Conservation (phyloP, 2,329 filamentous ascomycete genomes). For the Xylariomycetidae sp. region DNA sequence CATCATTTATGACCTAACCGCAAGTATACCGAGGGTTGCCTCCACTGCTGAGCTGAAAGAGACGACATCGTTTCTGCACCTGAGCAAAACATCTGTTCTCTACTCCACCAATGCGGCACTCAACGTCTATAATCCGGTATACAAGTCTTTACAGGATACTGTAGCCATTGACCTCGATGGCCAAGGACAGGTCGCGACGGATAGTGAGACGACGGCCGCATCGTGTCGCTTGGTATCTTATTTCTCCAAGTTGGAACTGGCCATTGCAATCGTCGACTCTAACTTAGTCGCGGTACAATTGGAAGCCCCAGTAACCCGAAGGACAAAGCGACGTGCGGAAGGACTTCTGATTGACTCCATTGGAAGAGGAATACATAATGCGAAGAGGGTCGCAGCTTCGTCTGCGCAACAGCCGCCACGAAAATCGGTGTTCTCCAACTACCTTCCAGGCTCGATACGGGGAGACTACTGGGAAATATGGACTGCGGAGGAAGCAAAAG, state of each 20-base stretch:
- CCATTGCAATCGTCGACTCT: conserved; percentile 57
- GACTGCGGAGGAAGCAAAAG: conserved; percentile 36
- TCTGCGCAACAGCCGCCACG: conserved; percentile 22
- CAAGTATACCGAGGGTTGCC: conserved; percentile 54
- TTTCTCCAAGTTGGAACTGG: conserved; percentile 60
- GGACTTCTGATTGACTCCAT: conserved; percentile 69
- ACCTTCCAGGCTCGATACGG: conserved; percentile 43
- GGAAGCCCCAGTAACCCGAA: conserved; percentile 52
- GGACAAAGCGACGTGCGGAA: conserved; percentile 48
- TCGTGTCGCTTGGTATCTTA: conserved; percentile 49
- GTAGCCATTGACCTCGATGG: conserved; percentile 37
- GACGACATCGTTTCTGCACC: conserved; percentile 56
- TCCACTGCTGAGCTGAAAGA: conserved; percentile 46
- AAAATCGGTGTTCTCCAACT: conserved; percentile 30
- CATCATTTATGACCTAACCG: conserved; percentile 57
- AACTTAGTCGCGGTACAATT: conserved; percentile 64
- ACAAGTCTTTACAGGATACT: conserved; percentile 52
- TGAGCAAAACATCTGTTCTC: conserved; percentile 62
- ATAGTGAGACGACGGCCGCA: conserved; percentile 19
- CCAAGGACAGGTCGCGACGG: conserved; percentile 27
- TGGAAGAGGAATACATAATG: conserved; percentile 52
- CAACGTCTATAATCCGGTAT: conserved; percentile 64
- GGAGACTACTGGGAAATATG: conserved; percentile 43
- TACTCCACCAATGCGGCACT: conserved; percentile 51
- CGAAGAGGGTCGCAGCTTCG: conserved; percentile 30